Evolutionary conservation across 129 eudicot genomes (phyloP), one percentile per base, ranked within the genome.

Genomic region (Flaveria bidentis): DNA sequence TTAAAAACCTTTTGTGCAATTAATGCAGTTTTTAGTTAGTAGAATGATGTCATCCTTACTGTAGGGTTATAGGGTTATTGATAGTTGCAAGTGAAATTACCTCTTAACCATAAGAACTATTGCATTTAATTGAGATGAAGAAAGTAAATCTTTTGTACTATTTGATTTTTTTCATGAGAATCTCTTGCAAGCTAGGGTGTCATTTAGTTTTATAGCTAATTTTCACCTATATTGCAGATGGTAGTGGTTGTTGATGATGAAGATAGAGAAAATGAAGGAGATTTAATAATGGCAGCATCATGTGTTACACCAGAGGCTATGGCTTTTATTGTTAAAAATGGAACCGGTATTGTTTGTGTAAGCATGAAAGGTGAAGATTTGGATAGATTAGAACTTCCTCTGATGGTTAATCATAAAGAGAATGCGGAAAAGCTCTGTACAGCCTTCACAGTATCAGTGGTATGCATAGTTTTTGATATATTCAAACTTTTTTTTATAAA

Each of bases 391-490:
- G 85, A 85, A 53, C 92, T 92, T 72, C 98, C 98, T 25, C 77
- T 84, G 45, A 91, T 91, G 97, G 95, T 91, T n/a, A 66, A 51
- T n/a, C 82, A 75, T 36, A 91, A 84, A 62, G 89, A 88, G 63
- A 91, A 91, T 39, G 96, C 90, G 39, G 98, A 89, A 28, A 92
- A 92, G 77, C 91, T 92, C 69, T 58, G 75, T 16, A 92, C 97
- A 20, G 97, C 97, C 42, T 92, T 92, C 79, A 92, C 98, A 11
- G 85, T 92, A 16, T 89, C 98, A 44, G 98, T 91, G 84, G 97
- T 92, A 82, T 44, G 92, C 79, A 50, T 20, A 49, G 0, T 58
- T 50, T 46, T 26, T 60, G 51, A 30, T 41, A 18, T 49, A 5
- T 58, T 18, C 66, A 13, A 68, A 26, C 9, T 6, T 62, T 14